Evolutionary conservation across 2,329 filamentous ascomycete species (phyloP).

Genomic region (Leptodontidium sp.): DNA sequence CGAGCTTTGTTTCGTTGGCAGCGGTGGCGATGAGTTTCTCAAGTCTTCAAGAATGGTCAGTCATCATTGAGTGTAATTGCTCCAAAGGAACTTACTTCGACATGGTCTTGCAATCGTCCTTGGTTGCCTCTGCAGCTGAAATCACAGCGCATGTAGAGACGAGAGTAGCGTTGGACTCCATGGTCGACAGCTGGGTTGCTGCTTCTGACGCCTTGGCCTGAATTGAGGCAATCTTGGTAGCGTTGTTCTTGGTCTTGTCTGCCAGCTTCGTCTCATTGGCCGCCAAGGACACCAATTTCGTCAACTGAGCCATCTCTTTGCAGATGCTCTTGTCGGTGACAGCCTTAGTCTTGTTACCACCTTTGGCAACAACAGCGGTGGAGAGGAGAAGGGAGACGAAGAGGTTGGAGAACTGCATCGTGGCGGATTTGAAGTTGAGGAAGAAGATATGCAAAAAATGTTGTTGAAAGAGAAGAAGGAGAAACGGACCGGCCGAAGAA

Average conservation of each 20-base stretch:
- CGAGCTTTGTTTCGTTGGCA: constrained; percentile 46
- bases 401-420: constrained; percentile 41
- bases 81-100: constrained; percentile 26
- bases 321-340: constrained; percentile 47
- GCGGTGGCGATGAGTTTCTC: constrained; percentile 42
- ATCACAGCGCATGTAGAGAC: constrained; percentile 46
- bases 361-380: constrained; percentile 44
- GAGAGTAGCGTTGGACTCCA: constrained; percentile 50
- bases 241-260: constrained; percentile 48
- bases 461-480: constrained; percentile 21
- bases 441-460: constrained; percentile 6
- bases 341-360: constrained; percentile 43
- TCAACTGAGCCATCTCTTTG: constrained; percentile 41
- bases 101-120: constrained; percentile 44
- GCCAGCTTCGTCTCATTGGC: constrained; percentile 46
- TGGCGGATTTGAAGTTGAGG: constrained; percentile 33
- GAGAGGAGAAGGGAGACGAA: constrained; percentile 39
- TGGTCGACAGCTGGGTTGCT: constrained; percentile 43
- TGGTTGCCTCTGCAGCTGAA: constrained; percentile 44
- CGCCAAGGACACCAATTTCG: constrained; percentile 42
- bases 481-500: constrained; percentile 41
- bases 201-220: constrained; percentile 45
- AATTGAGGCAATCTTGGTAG: constrained; percentile 48
- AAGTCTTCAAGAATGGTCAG: constrained; percentile 24
- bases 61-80: neutral